phyloP scores from a whole-genome alignment of 2,329 filamentous ascomycete genomes.

The Rachicladosporium sp. region DNA sequence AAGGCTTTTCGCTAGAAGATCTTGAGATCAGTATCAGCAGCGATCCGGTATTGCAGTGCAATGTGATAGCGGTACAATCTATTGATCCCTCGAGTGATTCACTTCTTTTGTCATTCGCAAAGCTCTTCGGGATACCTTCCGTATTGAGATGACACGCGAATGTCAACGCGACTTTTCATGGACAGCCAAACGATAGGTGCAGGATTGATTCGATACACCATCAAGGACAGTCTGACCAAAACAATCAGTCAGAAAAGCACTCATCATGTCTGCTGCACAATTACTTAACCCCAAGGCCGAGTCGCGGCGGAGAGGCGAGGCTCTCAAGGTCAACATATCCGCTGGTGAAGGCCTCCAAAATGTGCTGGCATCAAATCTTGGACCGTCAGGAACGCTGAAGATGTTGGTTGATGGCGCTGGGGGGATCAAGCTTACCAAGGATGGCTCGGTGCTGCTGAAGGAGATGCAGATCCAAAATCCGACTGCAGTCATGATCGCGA shows the following conservation, averaged over 20 bases:
- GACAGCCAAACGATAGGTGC: too few relatives aligned
- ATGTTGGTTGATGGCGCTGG: conserved; percentile 63
- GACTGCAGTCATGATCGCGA: conserved; percentile 71
- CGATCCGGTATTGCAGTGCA: too few relatives aligned
- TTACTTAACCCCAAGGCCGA: conserved; percentile 98
- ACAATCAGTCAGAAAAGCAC: too few relatives aligned
- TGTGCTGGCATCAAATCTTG: conserved; percentile 90
- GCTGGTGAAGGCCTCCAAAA: conserved; percentile 69
- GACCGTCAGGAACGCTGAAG: conserved; percentile 88
- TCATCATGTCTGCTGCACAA: conserved; percentile 84
- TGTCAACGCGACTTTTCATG: too few relatives aligned
- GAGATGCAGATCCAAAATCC: conserved; percentile 96
- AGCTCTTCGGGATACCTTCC: too few relatives aligned
- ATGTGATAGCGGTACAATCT: too few relatives aligned
- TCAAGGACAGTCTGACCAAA: too few relatives aligned
- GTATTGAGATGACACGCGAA: too few relatives aligned
- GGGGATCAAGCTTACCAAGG: conserved; percentile 94
- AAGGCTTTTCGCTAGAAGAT: neutral
- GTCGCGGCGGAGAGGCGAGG: conserved; percentile 93
- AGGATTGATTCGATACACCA: too few relatives aligned
- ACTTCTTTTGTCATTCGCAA: too few relatives aligned
- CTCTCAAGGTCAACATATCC: conserved; percentile 90
- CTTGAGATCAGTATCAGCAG: too few relatives aligned
- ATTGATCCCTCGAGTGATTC: too few relatives aligned
- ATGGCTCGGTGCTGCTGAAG: conserved; percentile 74